phyloP scores from a whole-genome alignment of 352 stramenopile genomes.

The Peronosclerospora sorghi region DNA sequence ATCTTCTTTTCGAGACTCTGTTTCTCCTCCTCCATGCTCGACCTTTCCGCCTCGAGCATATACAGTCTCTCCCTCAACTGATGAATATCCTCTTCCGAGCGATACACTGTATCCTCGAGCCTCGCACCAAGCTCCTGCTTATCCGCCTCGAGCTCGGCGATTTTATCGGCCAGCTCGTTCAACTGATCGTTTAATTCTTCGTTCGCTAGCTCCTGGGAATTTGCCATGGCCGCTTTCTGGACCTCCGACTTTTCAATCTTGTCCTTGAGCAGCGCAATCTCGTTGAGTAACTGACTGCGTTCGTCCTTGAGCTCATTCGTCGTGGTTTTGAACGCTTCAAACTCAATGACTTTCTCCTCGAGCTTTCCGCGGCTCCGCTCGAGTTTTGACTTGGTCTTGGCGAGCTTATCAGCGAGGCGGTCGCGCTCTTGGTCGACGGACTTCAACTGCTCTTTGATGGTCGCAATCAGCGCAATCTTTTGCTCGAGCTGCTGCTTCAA shows the following conservation, averaged over 20 bases:
- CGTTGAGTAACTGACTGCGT: constrained; percentile 34
- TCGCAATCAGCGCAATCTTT: constrained; percentile 38
- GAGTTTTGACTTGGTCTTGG: constrained; percentile 35
- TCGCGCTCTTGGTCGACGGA: constrained; percentile 35
- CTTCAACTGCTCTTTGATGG: constrained; percentile 39
- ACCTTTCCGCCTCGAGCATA: constrained; percentile 38
- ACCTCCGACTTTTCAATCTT: constrained; percentile 30
- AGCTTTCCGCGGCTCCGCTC: constrained; percentile 33
- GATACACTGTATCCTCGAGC: constrained; percentile 25
- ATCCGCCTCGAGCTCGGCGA: constrained; percentile 42
- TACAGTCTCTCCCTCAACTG: constrained; percentile 32
- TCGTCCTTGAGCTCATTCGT: constrained; percentile 54
- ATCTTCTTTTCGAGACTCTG: constrained; percentile 25
- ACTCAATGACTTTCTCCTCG: constrained; percentile 60
- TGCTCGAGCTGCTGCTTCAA: constrained; percentile 44
- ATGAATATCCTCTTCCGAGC: constrained; percentile 40
- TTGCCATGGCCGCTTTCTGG: constrained; percentile 31
- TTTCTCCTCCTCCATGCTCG: constrained; percentile 25
- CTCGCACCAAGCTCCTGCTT: constrained; percentile 32
- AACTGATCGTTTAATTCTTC: constrained; percentile 48
- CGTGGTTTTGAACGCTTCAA: constrained; percentile 45
- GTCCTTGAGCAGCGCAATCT: constrained; percentile 47
- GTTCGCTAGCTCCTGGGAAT: constrained; percentile 36
- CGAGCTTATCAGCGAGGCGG: constrained; percentile 32
- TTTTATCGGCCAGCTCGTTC: constrained; percentile 43